Evolutionary conservation across 805 yeast species (phyloP), one percentile per base, ranked within the genome.

Genomic region (Saccharomycopsis lassenensis): DNA sequence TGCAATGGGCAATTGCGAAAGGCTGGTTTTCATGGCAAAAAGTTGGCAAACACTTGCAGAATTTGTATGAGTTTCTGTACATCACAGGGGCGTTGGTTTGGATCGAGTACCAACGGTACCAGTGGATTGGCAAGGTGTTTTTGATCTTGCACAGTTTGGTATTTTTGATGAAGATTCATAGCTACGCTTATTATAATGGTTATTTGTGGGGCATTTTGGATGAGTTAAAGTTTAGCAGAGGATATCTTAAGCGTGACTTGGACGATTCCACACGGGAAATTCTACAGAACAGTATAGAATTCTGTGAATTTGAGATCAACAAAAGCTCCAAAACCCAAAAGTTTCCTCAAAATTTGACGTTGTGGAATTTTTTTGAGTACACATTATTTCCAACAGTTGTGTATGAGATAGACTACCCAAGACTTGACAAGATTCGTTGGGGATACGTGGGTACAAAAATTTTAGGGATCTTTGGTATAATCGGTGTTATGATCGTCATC

Each of bases 111-210:
- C 55, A 61, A 11, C 60, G 66, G 27, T 81, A 69, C 49, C 85
- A 93, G 8, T 91, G 98, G 98, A 81, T 87, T 33, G 94, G 85
- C 2, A 76, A 77, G 51, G 87, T 87, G 29, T 91, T 84, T 50
- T 58, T 91, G 44, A 70, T 84, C 41, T 61, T 91, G 35, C 98
- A 91, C 53, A 73, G 86, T 7, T 62, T 85, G 33, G 97, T 91
- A 2, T 62, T 86, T 46, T 54, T 93, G 48, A 91, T 91, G 99
- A 91, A 91, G 54, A 79, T 80, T 74, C 97, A 91, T 55, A 86
- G 97, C 2, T 91, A 77, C 54, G 84, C 84, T 2, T 86, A 82
- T 51, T 91, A 77, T 60, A 87, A 87, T 52, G 98, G 97, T 0
- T 85, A 89, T 53, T 59, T 91, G 41, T 83, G 93, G 86, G 59